Evolutionary conservation across 805 yeast genomes (phyloP).

Genomic region (Torulaspora microellipsoides): DNA sequence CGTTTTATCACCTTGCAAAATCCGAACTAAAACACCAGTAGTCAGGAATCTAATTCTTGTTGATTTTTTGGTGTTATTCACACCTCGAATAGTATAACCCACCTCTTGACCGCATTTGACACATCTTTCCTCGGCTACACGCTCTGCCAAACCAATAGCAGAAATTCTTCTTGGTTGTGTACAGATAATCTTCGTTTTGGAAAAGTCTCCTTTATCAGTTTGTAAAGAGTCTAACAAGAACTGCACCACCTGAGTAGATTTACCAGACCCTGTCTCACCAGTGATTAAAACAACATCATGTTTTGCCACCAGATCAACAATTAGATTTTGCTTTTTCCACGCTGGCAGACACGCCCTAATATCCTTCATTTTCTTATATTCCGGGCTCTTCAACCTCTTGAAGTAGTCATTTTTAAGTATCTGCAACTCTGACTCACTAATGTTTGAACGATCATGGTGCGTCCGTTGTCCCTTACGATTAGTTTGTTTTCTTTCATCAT

Average conservation of each 20-base stretch:
- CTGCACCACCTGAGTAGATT: conserved; percentile 92
- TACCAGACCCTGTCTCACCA: conserved; percentile 98
- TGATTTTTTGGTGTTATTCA: conserved; percentile 51
- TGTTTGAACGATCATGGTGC: background rate
- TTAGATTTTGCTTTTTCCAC: conserved; percentile 58
- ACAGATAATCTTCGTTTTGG: conserved; percentile 60
- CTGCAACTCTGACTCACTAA: conserved; percentile 33
- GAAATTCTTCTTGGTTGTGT: conserved; percentile 97
- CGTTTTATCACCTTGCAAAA: conserved; percentile 54
- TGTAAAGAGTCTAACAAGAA: conserved; percentile 70
- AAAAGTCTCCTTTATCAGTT: conserved; percentile 41
- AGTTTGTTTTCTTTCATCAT: background rate
- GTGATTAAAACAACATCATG: conserved; percentile 74
- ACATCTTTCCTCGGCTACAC: conserved; percentile 79
- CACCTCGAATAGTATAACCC: conserved; percentile 90
- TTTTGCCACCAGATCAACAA: conserved; percentile 51
- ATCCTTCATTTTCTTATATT: conserved; percentile 39
- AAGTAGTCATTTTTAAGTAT: conserved; percentile 36
- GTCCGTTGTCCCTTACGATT: background rate
- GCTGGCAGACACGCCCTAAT: conserved; percentile 71
- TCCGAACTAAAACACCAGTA: conserved; percentile 84
- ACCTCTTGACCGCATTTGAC: conserved; percentile 52
- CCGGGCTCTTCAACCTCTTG: conserved; percentile 30
- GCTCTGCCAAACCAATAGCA: conserved; percentile 88
- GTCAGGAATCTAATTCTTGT: conserved; percentile 87